Evolutionary conservation across 2,329 filamentous ascomycete genomes (phyloP).

Genomic region (Penicillium sp.): DNA sequence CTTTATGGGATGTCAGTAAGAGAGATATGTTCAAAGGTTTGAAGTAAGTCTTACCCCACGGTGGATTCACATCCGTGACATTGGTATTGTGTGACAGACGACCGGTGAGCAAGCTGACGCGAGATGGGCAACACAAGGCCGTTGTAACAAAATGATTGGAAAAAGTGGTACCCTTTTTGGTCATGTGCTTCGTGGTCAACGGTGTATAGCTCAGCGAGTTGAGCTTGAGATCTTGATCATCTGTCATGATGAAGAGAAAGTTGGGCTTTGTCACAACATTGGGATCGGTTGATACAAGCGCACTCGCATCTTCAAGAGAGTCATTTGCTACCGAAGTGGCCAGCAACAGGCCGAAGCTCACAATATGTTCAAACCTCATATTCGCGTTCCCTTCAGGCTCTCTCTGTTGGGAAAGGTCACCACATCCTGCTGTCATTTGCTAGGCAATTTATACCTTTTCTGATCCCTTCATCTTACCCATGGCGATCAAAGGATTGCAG

Average conservation of each 20-base stretch:
- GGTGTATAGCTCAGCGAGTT: background rate
- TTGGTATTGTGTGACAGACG: conserved; percentile 68
- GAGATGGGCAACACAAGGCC: conserved; percentile 60
- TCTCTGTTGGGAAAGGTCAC: too few relatives aligned
- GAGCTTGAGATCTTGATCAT: background rate
- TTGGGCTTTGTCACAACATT: too few relatives aligned
- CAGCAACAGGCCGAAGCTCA: too few relatives aligned
- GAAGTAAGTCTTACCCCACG: conserved; percentile 16
- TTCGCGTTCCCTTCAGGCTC: too few relatives aligned
- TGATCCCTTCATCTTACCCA: too few relatives aligned
- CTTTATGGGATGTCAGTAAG: background rate
- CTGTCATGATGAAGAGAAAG: background rate
- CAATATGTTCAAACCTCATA: too few relatives aligned
- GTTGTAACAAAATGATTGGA: background rate
- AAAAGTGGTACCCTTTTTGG: background rate
- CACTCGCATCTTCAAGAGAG: too few relatives aligned
- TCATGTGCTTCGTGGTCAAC: background rate
- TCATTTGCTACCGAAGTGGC: too few relatives aligned
- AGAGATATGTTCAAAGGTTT: background rate
- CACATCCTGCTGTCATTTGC: too few relatives aligned
- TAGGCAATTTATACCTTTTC: too few relatives aligned
- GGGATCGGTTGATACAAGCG: too few relatives aligned
- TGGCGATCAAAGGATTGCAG: too few relatives aligned
- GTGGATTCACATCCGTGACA: conserved; percentile 51
- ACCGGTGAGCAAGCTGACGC: conserved; percentile 64